Evolutionary conservation across 441 rosid genomes (phyloP).

Genomic region (Euphorbia celastroides): DNA sequence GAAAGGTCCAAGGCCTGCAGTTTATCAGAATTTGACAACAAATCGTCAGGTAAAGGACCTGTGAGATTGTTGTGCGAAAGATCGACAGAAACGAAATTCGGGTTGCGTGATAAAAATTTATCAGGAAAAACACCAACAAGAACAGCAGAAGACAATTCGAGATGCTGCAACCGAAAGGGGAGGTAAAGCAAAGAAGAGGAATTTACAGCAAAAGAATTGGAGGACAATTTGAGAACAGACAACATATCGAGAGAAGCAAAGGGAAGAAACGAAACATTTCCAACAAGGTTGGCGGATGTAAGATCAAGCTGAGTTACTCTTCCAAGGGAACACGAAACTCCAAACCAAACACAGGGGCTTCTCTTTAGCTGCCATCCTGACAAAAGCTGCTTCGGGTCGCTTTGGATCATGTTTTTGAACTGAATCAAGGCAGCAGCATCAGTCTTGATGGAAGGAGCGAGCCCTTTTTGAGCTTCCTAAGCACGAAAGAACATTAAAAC

Average conservation of each 20-base stretch:
- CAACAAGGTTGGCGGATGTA: constrained; percentile 44
- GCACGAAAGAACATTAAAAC: constrained; percentile 26
- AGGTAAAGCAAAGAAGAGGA: constrained; percentile 74
- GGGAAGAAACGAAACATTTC: constrained; percentile 48
- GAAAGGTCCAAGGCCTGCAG: constrained; percentile 79
- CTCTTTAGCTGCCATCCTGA: constrained; percentile 52
- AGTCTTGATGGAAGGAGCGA: constrained; percentile 47
- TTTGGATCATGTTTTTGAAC: constrained; percentile 61
- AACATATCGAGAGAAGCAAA: constrained; percentile 57
- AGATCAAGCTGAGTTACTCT: constrained; percentile 76
- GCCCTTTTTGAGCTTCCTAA: constrained; percentile 26
- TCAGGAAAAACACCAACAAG: constrained; percentile 67
- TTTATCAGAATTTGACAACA: constrained; percentile 46
- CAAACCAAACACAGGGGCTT: constrained; percentile 67
- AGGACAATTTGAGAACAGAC: constrained; percentile 53
- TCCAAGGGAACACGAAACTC: constrained; percentile 62
- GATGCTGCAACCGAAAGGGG: constrained; percentile 56
- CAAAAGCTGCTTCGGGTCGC: constrained; percentile 57
- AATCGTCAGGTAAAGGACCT: constrained; percentile 50
- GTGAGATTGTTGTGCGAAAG: constrained; percentile 66
- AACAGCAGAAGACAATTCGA: constrained; percentile 58
- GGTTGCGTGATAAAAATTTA: constrained; percentile 45
- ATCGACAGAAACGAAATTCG: constrained; percentile 48
- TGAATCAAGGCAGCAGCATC: constrained; percentile 60
- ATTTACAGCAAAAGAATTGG: constrained; percentile 46